Evolutionary conservation across 2,329 filamentous ascomycete genomes (phyloP).

Genomic region (Alternaria angustiovoidea): DNA sequence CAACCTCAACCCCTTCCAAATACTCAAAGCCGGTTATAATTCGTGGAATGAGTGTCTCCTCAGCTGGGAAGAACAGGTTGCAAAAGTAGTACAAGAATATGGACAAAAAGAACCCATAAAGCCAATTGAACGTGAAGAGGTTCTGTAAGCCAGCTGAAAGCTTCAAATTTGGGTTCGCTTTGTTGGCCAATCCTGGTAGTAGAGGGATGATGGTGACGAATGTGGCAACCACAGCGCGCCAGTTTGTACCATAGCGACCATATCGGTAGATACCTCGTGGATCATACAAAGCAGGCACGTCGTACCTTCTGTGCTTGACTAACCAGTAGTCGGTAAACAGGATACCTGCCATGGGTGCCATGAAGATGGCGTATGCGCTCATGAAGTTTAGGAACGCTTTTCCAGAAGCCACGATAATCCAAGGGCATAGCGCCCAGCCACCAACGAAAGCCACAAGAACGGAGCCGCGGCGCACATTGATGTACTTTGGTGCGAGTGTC

Average conservation of each 20-base stretch:
- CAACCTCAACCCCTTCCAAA: conserved; percentile 12
- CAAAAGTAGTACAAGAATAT: conserved; percentile 39
- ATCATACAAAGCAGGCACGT: conserved; percentile 14
- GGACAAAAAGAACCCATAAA: conserved; percentile 38
- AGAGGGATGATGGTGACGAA: conserved; percentile 25
- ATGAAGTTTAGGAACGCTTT: neutral
- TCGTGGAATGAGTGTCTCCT: conserved; percentile 40
- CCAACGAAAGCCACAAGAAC: neutral
- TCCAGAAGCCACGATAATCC: neutral
- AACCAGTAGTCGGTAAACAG: conserved; percentile 33
- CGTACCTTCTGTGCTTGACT: conserved; percentile 20
- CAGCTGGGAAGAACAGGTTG: conserved; percentile 44
- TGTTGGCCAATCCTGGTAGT: conserved; percentile 29
- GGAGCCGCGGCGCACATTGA: neutral
- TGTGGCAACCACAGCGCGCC: conserved; percentile 28
- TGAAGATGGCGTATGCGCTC: neutral
- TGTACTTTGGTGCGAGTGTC: neutral
- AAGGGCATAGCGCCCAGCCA: neutral
- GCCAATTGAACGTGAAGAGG: conserved; percentile 51
- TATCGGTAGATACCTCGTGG: conserved; percentile 25
- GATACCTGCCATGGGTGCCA: neutral
- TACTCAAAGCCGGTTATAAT: conserved; percentile 14
- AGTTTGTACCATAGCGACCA: conserved; percentile 28
- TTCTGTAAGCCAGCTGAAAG: conserved; percentile 30
- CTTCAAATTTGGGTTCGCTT: conserved; percentile 22